These are phyloP conservation scores for Plectosphaerella sp. DNA, from an alignment of 2,329 filamentous ascomycete genomes.

Conservation along the genomic window DNA sequence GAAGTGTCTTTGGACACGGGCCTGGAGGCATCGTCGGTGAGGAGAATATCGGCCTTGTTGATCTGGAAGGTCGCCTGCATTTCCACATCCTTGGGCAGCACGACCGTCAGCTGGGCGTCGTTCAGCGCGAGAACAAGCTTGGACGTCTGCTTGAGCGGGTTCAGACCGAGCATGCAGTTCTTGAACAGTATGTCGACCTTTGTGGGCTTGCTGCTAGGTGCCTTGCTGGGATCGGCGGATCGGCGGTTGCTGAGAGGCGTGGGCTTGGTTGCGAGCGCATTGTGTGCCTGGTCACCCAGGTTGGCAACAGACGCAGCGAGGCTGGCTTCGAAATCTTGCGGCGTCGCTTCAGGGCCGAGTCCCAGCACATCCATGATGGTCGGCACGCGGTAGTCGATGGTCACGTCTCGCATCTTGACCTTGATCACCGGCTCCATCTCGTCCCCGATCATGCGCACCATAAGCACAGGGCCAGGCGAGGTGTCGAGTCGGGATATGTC, in stretches of 20 bases:
- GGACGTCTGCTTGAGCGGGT: slow-evolving; percentile 69
- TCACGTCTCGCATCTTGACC: slow-evolving; percentile 78
- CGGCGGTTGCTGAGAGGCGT: slow-evolving; percentile 3
- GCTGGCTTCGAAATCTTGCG: slow-evolving; percentile 69
- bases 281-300: slow-evolving; percentile 60
- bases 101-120: slow-evolving; percentile 67
- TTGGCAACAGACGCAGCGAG: slow-evolving; percentile 78
- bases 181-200: slow-evolving; percentile 70
- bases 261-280: slow-evolving; percentile 28
- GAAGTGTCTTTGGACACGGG: slow-evolving; percentile 8
- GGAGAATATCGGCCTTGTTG: slow-evolving; percentile 74
- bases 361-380: slow-evolving; percentile 77
- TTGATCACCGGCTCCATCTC: slow-evolving; percentile 91
- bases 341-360: slow-evolving; percentile 60
- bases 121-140: slow-evolving; percentile 77
- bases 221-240: slow-evolving; percentile 6
- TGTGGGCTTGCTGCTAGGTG: slow-evolving; percentile 45
- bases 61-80: slow-evolving; percentile 64
- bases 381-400: slow-evolving; percentile 83
- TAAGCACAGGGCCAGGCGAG: slow-evolving; percentile 55
- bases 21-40: slow-evolving; percentile 69
- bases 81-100: slow-evolving; percentile 60
- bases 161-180: slow-evolving; percentile 80
- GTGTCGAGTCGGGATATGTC: slow-evolving; percentile 16
- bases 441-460: slow-evolving; percentile 86